phyloP scores from a whole-genome alignment of 2,329 filamentous ascomycete genomes.

The Aspergillus pseudonomiae region DNA sequence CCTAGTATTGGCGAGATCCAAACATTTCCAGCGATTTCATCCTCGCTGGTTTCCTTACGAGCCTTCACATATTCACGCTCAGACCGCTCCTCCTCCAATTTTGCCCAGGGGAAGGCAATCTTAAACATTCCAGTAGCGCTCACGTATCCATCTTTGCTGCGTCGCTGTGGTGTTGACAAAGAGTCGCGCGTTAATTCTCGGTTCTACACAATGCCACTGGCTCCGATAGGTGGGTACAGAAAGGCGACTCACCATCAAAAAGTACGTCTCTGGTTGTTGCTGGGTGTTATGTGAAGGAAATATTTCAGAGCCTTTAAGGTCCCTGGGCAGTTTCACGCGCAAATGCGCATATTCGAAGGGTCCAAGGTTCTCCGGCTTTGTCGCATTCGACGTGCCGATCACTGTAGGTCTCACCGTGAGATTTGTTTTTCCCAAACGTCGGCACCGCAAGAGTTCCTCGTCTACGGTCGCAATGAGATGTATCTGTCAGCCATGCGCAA shows the following conservation, averaged over 20 bases:
- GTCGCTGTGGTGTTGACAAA: constrained; percentile 49
- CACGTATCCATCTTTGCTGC: constrained; percentile 67
- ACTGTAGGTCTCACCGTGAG: constrained; percentile 79
- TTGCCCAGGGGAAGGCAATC: constrained; percentile 68
- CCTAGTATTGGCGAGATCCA: constrained; percentile 84
- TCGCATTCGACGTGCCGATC: constrained; percentile 69
- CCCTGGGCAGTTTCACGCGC: constrained; percentile 87
- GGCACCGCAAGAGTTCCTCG: constrained; percentile 74
- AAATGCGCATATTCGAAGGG: constrained; percentile 96
- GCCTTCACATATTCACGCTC: constrained; percentile 79
- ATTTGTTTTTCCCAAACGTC: constrained; percentile 90
- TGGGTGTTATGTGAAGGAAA: constrained; percentile 72
- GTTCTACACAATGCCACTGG: background rate
- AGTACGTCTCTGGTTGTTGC: constrained; percentile 82
- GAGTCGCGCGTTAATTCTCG: constrained; percentile 5
- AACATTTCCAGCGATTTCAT: constrained; percentile 94
- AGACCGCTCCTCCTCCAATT: constrained; percentile 58
- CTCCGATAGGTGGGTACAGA: background rate
- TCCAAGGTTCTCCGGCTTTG: constrained; percentile 73
- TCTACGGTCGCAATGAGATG: constrained; percentile 50
- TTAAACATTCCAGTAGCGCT: constrained; percentile 73
- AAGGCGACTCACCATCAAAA: constrained; percentile 72
- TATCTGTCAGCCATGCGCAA: constrained; percentile 22
- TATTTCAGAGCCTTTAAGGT: constrained; percentile 84
- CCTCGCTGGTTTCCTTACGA: constrained; percentile 75